phyloP scores from a whole-genome alignment of 2,329 filamentous ascomycete species.

The Orbilia javanica region DNA sequence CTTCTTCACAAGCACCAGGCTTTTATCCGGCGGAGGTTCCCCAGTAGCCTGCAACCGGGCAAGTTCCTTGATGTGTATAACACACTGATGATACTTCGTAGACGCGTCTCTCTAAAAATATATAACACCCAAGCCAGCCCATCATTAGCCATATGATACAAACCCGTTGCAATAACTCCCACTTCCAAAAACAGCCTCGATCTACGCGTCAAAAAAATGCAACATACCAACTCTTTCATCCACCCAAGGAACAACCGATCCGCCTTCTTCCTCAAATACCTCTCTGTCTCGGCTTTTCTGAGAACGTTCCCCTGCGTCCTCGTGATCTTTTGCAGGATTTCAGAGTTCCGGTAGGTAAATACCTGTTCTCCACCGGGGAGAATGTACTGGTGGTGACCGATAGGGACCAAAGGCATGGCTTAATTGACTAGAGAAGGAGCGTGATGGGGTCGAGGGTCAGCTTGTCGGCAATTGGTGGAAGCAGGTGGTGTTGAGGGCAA shows the following conservation, averaged over 20 bases:
- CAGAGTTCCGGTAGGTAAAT: background rate
- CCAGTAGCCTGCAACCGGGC: background rate
- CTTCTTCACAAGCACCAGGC: background rate
- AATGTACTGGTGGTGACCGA: background rate
- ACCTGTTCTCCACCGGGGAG: constrained; percentile 13
- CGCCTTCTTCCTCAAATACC: background rate
- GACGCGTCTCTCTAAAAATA: background rate
- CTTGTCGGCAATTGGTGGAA: background rate
- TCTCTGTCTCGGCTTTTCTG: constrained; percentile 12
- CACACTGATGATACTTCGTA: constrained; percentile 9
- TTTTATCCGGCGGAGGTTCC: background rate
- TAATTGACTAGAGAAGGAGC: background rate
- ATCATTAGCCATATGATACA: background rate
- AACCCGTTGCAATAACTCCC: too few relatives aligned
- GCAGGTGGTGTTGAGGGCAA: background rate
- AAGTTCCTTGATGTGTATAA: constrained; percentile 8
- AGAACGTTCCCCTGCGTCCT: background rate
- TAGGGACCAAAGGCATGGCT: background rate
- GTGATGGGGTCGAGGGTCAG: background rate
- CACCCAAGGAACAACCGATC: background rate
- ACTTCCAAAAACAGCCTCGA: too few relatives aligned
- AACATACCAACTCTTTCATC: background rate
- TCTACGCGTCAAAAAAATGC: background rate
- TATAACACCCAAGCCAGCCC: too few relatives aligned
- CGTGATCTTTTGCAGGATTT: constrained; percentile 15